phyloP scores from a whole-genome alignment of 192 early-diverging fungal genomes.

The Backusella westeae region DNA sequence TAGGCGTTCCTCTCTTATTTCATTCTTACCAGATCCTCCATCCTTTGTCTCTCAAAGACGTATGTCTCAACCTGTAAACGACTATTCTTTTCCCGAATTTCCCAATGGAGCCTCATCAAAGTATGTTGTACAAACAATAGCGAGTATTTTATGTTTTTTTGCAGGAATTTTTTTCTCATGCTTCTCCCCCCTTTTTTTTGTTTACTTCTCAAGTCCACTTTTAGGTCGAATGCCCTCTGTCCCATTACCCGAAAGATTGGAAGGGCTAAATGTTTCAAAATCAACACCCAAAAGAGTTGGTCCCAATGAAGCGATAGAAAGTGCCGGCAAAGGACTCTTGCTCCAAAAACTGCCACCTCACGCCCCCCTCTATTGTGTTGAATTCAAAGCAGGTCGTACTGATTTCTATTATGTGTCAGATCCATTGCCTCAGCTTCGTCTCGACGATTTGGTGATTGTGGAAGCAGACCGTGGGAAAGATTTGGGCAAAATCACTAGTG shows the following conservation, averaged over 20 bases:
- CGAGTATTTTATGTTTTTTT: not conserved
- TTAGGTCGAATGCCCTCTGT: not conserved
- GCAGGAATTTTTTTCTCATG: not conserved
- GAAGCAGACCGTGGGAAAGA: constrained; percentile 91
- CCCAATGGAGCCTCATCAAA: constrained; percentile 3
- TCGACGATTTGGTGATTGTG: constrained; percentile 82
- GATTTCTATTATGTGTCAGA: constrained; percentile 78
- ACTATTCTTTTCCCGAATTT: not conserved
- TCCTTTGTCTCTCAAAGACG: constrained; percentile 55
- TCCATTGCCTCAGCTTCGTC: constrained; percentile 38
- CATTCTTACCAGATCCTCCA: constrained; percentile 40
- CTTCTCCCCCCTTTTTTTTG: not conserved
- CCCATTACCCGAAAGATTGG: not conserved
- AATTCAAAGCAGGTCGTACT: constrained; percentile 84
- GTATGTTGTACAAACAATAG: not conserved
- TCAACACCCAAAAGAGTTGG: not conserved
- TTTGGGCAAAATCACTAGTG: constrained; percentile 77
- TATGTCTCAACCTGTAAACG: constrained; percentile 10
- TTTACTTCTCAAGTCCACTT: not conserved
- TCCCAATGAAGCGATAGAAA: not conserved
- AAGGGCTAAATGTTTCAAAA: not conserved
- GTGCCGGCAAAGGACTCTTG: constrained; percentile 20
- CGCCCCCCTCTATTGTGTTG: constrained; percentile 74
- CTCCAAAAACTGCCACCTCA: constrained; percentile 44
- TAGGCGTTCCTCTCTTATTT: constrained; percentile 10